A percentile compares a stretch with the other conserved stretches of the same genome.
Evolutionary conservation across 2,329 filamentous ascomycete species (phyloP).

Genomic region (Calcarisporium arbuscula): DNA sequence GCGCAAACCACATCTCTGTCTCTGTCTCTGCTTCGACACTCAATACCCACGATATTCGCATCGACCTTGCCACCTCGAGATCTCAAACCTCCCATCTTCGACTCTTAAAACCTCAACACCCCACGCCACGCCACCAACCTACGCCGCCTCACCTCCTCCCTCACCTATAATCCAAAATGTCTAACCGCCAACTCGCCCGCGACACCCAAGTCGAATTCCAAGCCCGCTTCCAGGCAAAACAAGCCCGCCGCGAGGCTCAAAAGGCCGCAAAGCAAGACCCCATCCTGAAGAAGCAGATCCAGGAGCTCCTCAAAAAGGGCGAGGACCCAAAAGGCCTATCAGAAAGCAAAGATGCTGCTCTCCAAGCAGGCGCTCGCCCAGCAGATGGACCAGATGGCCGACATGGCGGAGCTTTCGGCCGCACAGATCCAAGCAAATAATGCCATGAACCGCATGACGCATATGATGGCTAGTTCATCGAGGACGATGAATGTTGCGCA

Average conservation of each 20-base stretch:
- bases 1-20: not conserved
- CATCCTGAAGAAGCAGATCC: constrained; percentile 56
- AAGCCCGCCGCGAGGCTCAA: constrained; percentile 53
- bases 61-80: too few species aligned
- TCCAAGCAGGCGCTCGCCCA: constrained; percentile 55
- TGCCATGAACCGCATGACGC: constrained; percentile 58
- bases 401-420: constrained; percentile 55
- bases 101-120: too few species aligned
- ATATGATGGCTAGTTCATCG: constrained; percentile 56
- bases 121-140: not conserved
- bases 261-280: constrained; percentile 57
- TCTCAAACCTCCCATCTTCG: too few species aligned
- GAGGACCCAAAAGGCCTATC: constrained; percentile 57
- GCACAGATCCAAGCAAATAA: constrained; percentile 60
- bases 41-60: too few species aligned
- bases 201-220: constrained; percentile 60
- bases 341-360: constrained; percentile 57
- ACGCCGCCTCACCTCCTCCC: not conserved
- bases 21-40: too few species aligned
- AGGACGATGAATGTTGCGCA: constrained; percentile 53
- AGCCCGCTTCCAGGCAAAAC: constrained; percentile 57
- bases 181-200: constrained; percentile 51
- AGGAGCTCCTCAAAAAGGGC: constrained; percentile 56
- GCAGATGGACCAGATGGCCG: constrained; percentile 59
- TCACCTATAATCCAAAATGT: constrained; percentile 35